Evolutionary conservation across 164 flowering plant genomes (phyloP), one percentile per base, ranked within the genome.

Genomic region (Umbellularia californica): DNA sequence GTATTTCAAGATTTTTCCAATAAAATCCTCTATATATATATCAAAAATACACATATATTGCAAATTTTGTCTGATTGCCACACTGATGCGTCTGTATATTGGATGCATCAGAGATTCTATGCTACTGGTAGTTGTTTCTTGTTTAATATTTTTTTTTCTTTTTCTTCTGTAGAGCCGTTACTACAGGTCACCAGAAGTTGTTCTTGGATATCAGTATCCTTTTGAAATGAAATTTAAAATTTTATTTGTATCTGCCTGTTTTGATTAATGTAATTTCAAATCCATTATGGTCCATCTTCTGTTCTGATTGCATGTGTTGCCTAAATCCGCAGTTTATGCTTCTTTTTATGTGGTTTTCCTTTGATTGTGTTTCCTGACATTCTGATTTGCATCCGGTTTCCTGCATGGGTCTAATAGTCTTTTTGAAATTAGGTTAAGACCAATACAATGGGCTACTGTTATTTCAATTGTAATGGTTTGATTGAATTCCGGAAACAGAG

Each of bases 191-290:
- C 99, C 99, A 51, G 99, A 96, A 86, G 98, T 96, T 82, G 90
- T 96, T 77, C 98, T 96, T 79, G 99, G 99, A 0, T 90, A 94
- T 81, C 97, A 88, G 99, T 96, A 96, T 96, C 99, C 98, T 94
- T 75, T 20, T 41, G 47, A 23, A n/a, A 28, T 41, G 35, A 12
- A 30, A 25, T 28, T 3, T 13, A 67, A 28, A 67, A 67, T 25
- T 12, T 28, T 28, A 33, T 30, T 14, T 67, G 4, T 33, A 28
- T 3, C 14, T 67, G 50, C 27, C 11, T 66, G 20, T 20, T 30
- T 67, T 67, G 11, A 25, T 67, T 28, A 67, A 17, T 15, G 47
- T 13, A 30, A 67, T 17, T 67, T 17, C 20, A 55, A 55, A 15
- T 20, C n/a, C n/a, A 14, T 55, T 20, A 15, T 55, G n/a, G 60